Base-by-base conservation (phyloP, 177 flowering plant genomes). In the Vitis hybrid region DNA sequence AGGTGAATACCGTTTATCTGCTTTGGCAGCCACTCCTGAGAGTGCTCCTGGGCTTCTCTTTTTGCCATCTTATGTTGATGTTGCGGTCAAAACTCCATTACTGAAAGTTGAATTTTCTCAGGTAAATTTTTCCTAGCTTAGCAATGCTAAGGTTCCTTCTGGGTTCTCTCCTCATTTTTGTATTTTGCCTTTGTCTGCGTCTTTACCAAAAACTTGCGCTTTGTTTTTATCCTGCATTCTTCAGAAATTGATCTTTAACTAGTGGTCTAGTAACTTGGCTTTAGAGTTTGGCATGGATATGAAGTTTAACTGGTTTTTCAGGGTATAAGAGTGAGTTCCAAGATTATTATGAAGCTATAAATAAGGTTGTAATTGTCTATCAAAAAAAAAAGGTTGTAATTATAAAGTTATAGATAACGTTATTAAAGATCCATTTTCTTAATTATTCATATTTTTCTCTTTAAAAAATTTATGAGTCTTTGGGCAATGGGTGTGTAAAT, bases 1-100 rank as follows among this genome's bases (percentile, higher is more conserved):
- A 21, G 99, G 98, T 50, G 98, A 91, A 76, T 96, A 96, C 80
- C 97, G 93, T 65, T 70, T 96, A 62, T 87, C 95, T 70, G 92
- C 97, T 63, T 48, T 91, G 71, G 83, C 94, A 61, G 87, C 91
- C 48, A 66, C 80, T 57, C 80, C 82, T 39, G 95, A 85, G 68
- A 83, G 76, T 79, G 77, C 85, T 72, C 76, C 97, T 75, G 95
- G 78, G 66, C 94, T 96, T 74, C 72, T 87, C 67, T 92, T 91
- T 80, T 73, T 80, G 72, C 99, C 99, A 49, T 60, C 94, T 73
- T 70, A 84, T 76, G 62, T 86, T 70, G 98, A 96, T 86, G 80
- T 96, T 62, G 65, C n/a, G 45, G 95, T 96, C 30, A 84, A 80
- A 57, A 88, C 82, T 71, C 99, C 99, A 12, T 15, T 91, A 56